These are phyloP conservation scores for Phlyctochytrium arcticum DNA, from an alignment of 192 early-diverging fungal species.

Conservation along the genomic window DNA sequence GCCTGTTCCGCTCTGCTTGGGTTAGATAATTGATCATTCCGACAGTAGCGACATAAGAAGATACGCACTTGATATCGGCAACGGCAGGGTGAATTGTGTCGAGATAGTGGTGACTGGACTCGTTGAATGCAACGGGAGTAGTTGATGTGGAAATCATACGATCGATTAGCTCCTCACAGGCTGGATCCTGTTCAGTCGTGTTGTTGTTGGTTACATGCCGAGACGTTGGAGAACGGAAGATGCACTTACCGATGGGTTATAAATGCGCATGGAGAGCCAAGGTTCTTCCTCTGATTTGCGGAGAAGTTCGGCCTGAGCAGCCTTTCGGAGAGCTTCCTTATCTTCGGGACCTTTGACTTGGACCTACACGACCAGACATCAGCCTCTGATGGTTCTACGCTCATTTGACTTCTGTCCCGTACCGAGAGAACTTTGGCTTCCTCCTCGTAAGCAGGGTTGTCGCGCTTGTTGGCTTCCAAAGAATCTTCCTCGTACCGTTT, in stretches of 20 bases:
- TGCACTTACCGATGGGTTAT: conserved; percentile 1
- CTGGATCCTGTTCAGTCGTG: too few species aligned
- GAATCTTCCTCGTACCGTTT: conserved; percentile 62
- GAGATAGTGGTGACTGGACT: conserved; percentile 7
- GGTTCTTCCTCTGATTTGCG: conserved; percentile 26
- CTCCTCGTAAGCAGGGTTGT: conserved; percentile 25
- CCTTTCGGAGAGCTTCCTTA: conserved; percentile 33
- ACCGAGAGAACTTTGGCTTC: conserved; percentile 29
- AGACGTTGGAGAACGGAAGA: too few species aligned
- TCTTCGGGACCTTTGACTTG: conserved; percentile 31
- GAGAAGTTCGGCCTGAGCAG: conserved; percentile 22
- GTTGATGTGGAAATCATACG: too few species aligned
- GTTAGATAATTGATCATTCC: too few species aligned
- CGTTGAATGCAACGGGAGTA: conserved; percentile 1
- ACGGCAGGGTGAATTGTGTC: conserved; percentile 18
- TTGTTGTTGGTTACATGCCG: too few species aligned
- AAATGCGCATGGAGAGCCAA: conserved; percentile 12
- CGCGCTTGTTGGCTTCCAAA: conserved; percentile 66
- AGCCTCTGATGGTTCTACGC: background rate
- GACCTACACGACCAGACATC: conserved; percentile 9
- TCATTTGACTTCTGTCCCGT: background rate
- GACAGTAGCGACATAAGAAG: too few species aligned
- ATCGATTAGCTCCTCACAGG: too few species aligned
- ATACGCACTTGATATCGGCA: background rate
- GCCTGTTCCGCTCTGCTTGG: background rate